phyloP scores from a whole-genome alignment of 441 rosid species.

The Adansonia rubrostipa region DNA sequence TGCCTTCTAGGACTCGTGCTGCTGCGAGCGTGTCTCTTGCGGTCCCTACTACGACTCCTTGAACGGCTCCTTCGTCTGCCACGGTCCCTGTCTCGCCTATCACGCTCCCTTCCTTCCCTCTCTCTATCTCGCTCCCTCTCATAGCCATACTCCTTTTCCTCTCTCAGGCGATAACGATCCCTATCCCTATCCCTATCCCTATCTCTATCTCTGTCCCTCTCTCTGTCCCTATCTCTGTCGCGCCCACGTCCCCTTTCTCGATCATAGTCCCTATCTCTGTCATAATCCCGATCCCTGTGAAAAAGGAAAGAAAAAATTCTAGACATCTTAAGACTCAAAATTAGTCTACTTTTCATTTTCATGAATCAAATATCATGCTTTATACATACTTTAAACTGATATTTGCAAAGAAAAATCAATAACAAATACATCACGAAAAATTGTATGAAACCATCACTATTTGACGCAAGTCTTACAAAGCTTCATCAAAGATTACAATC shows the following conservation, averaged over 20 bases:
- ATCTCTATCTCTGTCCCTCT: conserved; percentile 38
- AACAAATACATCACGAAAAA: not conserved
- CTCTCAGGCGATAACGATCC: conserved; percentile 57
- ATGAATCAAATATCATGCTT: conserved; percentile 1
- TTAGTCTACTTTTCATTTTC: not conserved
- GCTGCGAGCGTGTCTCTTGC: conserved; percentile 60
- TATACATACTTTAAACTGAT: not conserved
- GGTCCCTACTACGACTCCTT: conserved; percentile 57
- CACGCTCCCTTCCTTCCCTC: conserved; percentile 65
- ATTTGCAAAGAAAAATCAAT: not conserved
- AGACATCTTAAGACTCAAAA: conserved; percentile 4
- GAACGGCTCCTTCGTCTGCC: conserved; percentile 59
- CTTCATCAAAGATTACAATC: not conserved
- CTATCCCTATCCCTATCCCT: conserved; percentile 45
- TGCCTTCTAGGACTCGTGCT: conserved; percentile 58
- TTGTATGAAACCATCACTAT: not conserved
- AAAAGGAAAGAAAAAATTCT: conserved; percentile 22
- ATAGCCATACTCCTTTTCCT: conserved; percentile 63
- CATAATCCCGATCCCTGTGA: conserved; percentile 41
- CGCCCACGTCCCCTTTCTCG: conserved; percentile 25
- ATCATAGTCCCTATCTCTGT: conserved; percentile 58
- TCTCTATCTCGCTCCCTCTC: conserved; percentile 64
- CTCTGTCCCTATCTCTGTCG: conserved; percentile 48
- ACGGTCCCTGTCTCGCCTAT: conserved; percentile 70
- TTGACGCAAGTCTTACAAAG: not conserved